These are phyloP conservation scores for Phytopythium litorale DNA, from an alignment of 352 stramenopile species.

Conservation along the genomic window DNA sequence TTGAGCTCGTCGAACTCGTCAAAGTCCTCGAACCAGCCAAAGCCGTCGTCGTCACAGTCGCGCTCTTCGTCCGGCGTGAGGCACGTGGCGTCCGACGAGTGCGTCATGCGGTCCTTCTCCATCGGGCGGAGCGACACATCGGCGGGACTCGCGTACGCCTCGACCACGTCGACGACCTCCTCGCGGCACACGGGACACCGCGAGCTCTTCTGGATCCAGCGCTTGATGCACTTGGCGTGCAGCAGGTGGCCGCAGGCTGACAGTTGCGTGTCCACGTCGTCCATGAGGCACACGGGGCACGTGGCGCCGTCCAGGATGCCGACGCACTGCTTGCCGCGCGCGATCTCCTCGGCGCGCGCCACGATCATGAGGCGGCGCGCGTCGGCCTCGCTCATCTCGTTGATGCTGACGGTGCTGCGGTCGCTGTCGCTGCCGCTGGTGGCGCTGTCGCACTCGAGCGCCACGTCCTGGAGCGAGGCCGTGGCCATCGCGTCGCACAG, in stretches of 20 bases:
- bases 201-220: slow-evolving; percentile 61
- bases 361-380: slow-evolving; percentile 40
- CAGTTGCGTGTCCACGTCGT: slow-evolving; percentile 71
- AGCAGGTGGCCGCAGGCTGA: slow-evolving; percentile 60
- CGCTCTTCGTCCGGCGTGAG: slow-evolving; percentile 39
- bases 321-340: slow-evolving; percentile 53
- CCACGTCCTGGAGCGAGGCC: slow-evolving; percentile 12
- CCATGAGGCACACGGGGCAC: slow-evolving; percentile 65
- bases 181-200: slow-evolving; percentile 67
- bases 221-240: slow-evolving; percentile 79
- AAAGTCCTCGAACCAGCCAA: slow-evolving; percentile 84
- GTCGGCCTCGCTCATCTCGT: slow-evolving; percentile 9
- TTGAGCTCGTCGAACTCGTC: slow-evolving; percentile 55
- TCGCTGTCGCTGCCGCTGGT: not conserved
- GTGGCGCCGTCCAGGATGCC: slow-evolving; percentile 61
- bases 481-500: slow-evolving; percentile 20
- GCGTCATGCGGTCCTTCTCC: slow-evolving; percentile 48
- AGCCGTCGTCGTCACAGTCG: slow-evolving; percentile 22
- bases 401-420: not conserved
- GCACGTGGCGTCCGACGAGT: slow-evolving; percentile 39
- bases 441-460: slow-evolving; percentile 5
- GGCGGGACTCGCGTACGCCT: slow-evolving; percentile 44
- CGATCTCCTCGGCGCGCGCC: slow-evolving; percentile 58
- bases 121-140: slow-evolving; percentile 21
- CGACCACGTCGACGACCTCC: slow-evolving; percentile 46